Evolutionary conservation across 352 stramenopile genomes (phyloP).

Genomic region (Paralagenidium karlingii): DNA sequence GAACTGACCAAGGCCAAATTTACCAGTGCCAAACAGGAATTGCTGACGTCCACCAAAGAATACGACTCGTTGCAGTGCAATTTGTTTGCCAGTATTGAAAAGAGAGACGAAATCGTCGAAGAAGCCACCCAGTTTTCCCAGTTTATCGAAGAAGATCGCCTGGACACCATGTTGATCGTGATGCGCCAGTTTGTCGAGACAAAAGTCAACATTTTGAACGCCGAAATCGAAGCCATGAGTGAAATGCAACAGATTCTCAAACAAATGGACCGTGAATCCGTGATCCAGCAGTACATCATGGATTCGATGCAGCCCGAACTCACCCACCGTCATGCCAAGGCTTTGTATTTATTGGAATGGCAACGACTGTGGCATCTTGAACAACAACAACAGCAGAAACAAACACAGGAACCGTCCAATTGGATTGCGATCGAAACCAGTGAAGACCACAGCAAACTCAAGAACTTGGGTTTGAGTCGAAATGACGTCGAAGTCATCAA

Average conservation of each 20-base stretch:
- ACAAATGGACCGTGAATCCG: slow-evolving; percentile 70
- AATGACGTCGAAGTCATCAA: slow-evolving; percentile 79
- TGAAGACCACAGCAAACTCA: slow-evolving; percentile 40
- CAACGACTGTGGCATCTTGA: slow-evolving; percentile 61
- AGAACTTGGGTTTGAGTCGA: slow-evolving; percentile 31
- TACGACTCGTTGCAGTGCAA: slow-evolving; percentile 40
- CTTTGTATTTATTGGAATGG: slow-evolving; percentile 67
- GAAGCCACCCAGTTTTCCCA: slow-evolving; percentile 66
- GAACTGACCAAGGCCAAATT: slow-evolving; percentile 50
- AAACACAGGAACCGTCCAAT: slow-evolving; percentile 26
- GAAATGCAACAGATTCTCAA: slow-evolving; percentile 49
- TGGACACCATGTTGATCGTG: slow-evolving; percentile 77
- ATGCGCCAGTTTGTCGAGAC: slow-evolving; percentile 79
- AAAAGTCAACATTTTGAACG: slow-evolving; percentile 67
- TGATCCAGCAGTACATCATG: slow-evolving; percentile 79
- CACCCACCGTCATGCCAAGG: slow-evolving; percentile 69
- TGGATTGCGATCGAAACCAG: slow-evolving; percentile 22
- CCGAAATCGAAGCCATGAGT: slow-evolving; percentile 64
- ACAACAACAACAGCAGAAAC: slow-evolving; percentile 17
- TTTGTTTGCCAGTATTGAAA: slow-evolving; percentile 52
- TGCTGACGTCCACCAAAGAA: slow-evolving; percentile 35
- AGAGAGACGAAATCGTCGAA: slow-evolving; percentile 70
- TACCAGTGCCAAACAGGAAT: slow-evolving; percentile 44
- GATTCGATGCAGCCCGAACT: slow-evolving; percentile 69
- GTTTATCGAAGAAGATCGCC: slow-evolving; percentile 67